Base-by-base conservation (phyloP, 2,329 filamentous ascomycete genomes). In the Orbilia brochopaga region DNA sequence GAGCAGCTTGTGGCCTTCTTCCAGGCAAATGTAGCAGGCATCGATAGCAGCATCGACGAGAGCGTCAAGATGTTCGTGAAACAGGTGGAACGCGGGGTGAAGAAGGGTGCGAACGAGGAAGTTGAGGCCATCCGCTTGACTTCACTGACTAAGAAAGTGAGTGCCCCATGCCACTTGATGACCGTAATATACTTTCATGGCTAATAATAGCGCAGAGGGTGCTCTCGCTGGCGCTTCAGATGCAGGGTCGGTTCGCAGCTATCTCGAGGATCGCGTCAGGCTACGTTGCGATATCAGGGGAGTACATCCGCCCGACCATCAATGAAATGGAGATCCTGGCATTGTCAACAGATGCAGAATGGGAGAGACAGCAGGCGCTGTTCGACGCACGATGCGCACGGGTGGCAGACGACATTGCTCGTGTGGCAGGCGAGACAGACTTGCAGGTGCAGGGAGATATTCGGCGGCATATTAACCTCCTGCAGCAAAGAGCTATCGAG, bases 301-400 rank as follows among this genome's bases (percentile, higher is more conserved):
- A 52, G 19, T 52, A 52, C n/a, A 52, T 52, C 19, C 48, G 48
- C 4, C 48, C 48, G 4, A 32, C 48, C 11, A 52, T 52, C 5
- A 24, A 24, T 11, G 10, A 52, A n/a, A 52, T 52, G 48, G 48
- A 52, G 48, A 24, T 24, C 2, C 19, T 52, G 10, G 21, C 48
- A 4, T 3, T 32, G 10, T n/a, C 27, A 19, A 23, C 11, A 19
- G 15, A 19, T 4, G 48, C 48, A 11, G 27, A 19, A 4, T 52
- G 48, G 5, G 48, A 52, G 21, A 24, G 21, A 13, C 48, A 23
- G 48, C 10, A 32, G 13, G 21, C 10, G 13, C 10, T 24, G 48
- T 52, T 52, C 19, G 27, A 24, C 3, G 21, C 13, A 5, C 27
- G 48, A 6, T 52, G 48, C n/a, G 27, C 11, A 15, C 21, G 19